Conservation (phyloP, 2,329 filamentous ascomycete genomes). For the Chaetomiaceae sp. region DNA sequence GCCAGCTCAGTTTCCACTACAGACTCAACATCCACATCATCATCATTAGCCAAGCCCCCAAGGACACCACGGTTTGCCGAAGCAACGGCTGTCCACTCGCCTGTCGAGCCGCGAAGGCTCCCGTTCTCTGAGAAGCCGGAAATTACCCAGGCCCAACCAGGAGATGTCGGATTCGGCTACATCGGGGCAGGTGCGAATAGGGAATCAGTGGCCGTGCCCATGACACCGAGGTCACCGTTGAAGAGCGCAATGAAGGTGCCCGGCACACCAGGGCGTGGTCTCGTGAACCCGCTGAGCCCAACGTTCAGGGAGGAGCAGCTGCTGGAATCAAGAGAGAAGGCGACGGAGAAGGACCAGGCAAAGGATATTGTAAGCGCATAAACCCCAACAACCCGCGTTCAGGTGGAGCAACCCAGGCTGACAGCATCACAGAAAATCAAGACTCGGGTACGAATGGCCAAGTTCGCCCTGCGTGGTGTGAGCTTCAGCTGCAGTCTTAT, state of each 20-base stretch:
- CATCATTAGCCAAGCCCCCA: slow-evolving; percentile 58
- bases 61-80: slow-evolving; percentile 77
- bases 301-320: slow-evolving; percentile 86
- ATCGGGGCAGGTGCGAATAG: slow-evolving; percentile 59
- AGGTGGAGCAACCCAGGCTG: slow-evolving; percentile 19
- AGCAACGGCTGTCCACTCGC: slow-evolving; percentile 74
- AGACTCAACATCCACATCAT: slow-evolving; percentile 49
- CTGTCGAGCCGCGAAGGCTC: slow-evolving; percentile 52
- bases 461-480: slow-evolving; percentile 89
- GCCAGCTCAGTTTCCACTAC: slow-evolving; percentile 37
- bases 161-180: slow-evolving; percentile 90
- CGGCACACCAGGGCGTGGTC: slow-evolving; percentile 68
- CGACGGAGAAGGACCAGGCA: slow-evolving; percentile 81
- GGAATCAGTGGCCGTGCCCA: slow-evolving; percentile 57
- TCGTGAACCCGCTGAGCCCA: slow-evolving; percentile 78
- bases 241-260: slow-evolving; percentile 89
- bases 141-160: slow-evolving; percentile 64
- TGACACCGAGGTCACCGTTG: slow-evolving; percentile 71
- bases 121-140: slow-evolving; percentile 57
- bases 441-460: slow-evolving; percentile 83
- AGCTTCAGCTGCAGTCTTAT: slow-evolving; percentile 97
- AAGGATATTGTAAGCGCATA: slow-evolving; percentile 71
- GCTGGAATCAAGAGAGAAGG: slow-evolving; percentile 76
- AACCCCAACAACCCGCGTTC: not conserved
- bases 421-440: slow-evolving; percentile 72